Conservation (phyloP, 2,329 filamentous ascomycete species). For the Ophiocordyceps australis region DNA sequence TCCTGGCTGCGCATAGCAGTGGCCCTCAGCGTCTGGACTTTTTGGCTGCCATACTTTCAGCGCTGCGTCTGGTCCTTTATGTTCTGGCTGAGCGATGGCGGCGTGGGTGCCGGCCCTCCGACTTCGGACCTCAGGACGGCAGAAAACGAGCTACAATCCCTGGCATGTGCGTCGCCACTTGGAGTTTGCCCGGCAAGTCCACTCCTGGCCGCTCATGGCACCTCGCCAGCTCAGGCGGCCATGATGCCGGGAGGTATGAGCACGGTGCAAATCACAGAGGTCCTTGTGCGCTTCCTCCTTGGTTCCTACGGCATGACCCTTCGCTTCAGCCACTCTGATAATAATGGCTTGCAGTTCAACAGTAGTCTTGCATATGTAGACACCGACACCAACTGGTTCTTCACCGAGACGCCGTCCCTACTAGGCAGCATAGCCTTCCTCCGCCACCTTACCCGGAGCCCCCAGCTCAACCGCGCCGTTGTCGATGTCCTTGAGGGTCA, state of each 20-base stretch:
- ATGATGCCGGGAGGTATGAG: slow-evolving; percentile 11
- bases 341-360: slow-evolving; percentile 1
- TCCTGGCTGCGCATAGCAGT: slow-evolving; percentile 64
- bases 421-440: slow-evolving; percentile 39
- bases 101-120: slow-evolving; percentile 21
- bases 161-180: slow-evolving; percentile 10
- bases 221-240: slow-evolving; percentile 11
- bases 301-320: slow-evolving; percentile 10
- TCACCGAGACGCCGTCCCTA: slow-evolving; percentile 17
- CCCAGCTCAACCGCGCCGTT: slow-evolving; percentile 57
- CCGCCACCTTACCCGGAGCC: slow-evolving; percentile 46
- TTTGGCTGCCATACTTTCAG: slow-evolving; percentile 78
- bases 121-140: slow-evolving; percentile 9
- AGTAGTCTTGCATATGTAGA: slow-evolving; percentile 5
- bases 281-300: slow-evolving; percentile 11
- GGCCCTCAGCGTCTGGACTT: slow-evolving; percentile 75
- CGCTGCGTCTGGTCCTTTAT: slow-evolving; percentile 81
- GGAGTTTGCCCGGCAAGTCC: slow-evolving; percentile 17
- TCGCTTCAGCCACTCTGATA: slow-evolving; percentile 6
- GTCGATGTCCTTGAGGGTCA: slow-evolving; percentile 82
- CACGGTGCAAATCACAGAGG: slow-evolving; percentile 14
- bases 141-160: slow-evolving; percentile 7
- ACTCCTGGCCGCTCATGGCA: slow-evolving; percentile 13
- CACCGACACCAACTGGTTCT: slow-evolving; percentile 1
- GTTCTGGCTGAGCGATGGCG: slow-evolving; percentile 87